phyloP scores from a whole-genome alignment of 2,329 filamentous ascomycete genomes.

The Emergomyces pasteurianus region DNA sequence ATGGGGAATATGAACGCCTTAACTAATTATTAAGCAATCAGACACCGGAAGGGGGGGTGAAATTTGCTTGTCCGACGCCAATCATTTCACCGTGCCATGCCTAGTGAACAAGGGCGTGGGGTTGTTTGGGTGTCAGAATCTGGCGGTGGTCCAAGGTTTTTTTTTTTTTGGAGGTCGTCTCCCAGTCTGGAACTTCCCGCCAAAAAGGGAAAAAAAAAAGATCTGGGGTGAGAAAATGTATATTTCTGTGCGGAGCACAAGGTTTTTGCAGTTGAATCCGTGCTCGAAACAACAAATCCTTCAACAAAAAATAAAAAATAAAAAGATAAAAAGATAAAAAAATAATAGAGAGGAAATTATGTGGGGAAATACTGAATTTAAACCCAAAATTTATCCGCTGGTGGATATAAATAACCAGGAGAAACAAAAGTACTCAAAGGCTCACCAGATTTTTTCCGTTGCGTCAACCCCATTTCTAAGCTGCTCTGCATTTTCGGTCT shows the following conservation, averaged over 20 bases:
- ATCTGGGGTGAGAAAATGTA: neutral
- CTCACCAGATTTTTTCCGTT: neutral
- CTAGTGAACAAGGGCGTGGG: neutral
- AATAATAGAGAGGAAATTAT: neutral
- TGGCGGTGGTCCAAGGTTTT: too few species aligned
- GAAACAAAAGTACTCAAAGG: neutral
- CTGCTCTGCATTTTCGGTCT: neutral
- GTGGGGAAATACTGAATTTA: neutral
- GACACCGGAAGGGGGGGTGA: neutral
- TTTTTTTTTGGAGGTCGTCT: too few species aligned
- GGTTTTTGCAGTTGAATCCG: neutral
- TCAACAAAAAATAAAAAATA: too few species aligned
- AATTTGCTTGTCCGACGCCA: neutral
- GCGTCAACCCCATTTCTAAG: neutral
- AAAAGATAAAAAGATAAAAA: neutral
- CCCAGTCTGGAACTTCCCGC: neutral
- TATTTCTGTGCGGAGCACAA: neutral
- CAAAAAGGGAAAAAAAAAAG: neutral
- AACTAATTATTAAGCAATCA: neutral
- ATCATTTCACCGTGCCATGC: neutral
- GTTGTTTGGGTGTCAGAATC: neutral
- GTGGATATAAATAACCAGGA: neutral
- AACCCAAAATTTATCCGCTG: neutral
- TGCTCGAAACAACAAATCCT: neutral
- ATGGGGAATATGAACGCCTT: too few species aligned